phyloP scores from a whole-genome alignment of 257 asterid genomes.

The Nicotiana tabacum region DNA sequence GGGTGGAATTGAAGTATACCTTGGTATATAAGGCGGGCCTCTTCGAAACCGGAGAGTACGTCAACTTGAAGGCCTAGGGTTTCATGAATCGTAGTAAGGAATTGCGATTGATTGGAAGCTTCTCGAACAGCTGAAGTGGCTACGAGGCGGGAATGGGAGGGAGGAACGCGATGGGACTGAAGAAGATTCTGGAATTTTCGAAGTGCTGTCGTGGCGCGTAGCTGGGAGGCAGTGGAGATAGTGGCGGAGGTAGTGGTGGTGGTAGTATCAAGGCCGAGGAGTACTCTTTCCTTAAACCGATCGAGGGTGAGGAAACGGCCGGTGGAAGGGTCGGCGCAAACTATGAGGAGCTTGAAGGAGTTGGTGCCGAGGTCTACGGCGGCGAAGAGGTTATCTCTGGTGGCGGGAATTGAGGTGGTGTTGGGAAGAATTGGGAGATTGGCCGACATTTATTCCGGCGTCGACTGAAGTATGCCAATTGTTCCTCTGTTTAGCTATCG shows the following conservation, averaged over 20 bases:
- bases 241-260: conserved; percentile 29
- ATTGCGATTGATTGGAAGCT: conserved; percentile 59
- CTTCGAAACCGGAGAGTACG: conserved; percentile 63
- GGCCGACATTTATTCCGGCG: conserved; percentile 16
- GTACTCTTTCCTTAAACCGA: conserved; percentile 59
- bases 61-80: conserved; percentile 42
- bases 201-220: conserved; percentile 51
- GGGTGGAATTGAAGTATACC: conserved; percentile 72
- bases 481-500: background rate
- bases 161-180: conserved; percentile 30
- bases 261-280: conserved; percentile 61
- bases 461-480: background rate
- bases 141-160: conserved; percentile 57
- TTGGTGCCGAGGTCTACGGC: conserved; percentile 79
- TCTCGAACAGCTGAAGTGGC: conserved; percentile 92
- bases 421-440: conserved; percentile 1
- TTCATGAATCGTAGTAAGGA: conserved; percentile 26
- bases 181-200: conserved; percentile 38
- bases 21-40: conserved; percentile 67
- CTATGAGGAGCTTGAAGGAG: conserved; percentile 63
- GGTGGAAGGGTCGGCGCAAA: conserved; percentile 44
- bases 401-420: background rate
- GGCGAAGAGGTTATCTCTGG: conserved; percentile 32
- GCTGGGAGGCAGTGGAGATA: conserved; percentile 42
- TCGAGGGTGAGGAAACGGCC: conserved; percentile 57